Base-by-base conservation (phyloP, 192 early-diverging fungal species). In the Lobosporangium transversale region DNA sequence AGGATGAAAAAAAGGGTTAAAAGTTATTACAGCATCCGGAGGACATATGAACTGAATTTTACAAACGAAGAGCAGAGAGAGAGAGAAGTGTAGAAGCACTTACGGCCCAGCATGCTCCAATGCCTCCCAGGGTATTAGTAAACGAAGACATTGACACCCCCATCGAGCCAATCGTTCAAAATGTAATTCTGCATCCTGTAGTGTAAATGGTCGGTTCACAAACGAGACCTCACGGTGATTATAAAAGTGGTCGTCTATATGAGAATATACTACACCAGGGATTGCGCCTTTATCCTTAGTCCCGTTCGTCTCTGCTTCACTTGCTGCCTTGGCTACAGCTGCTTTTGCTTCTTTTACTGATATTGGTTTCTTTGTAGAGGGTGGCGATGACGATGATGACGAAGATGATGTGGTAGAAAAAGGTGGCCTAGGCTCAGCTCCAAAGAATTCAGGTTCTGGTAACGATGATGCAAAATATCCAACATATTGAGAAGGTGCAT, bases 61-160 rank as follows among this genome's bases (percentile, higher is more conserved):
- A n/a, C n/a, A n/a, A n/a, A n/a, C n/a, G n/a, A n/a, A n/a, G n/a
- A n/a, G n/a, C n/a, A n/a, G n/a, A n/a, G n/a, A n/a, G n/a, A n/a
- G n/a, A n/a, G n/a, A n/a, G n/a, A 37, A 33, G 31, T 52, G 27
- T 49, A 20, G 14, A 51, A 47, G 14, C 35, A 68, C 83, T 66
- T 69, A 86, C 82, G 86, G 86, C 58, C 83, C 86, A 52, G 76
- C 48, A 74, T 88, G 84, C 58, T 86, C 86, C 23, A 94, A 61
- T 7, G 93, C 86, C 67, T 94, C 93, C 93, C 93, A 94, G 3
- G 89, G 82, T 4, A 92, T 82, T 24, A 92, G 52, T 27, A 94
- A 74, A 15, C 92, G 81, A 7, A 91, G 66, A 64, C 92, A 87
- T 30, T 90, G 92, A 32, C 93, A 86, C 0, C 93, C 93, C 90